A percentile compares a stretch with the other conserved stretches of the same genome.
Evolutionary conservation across 2,329 filamentous ascomycete species (phyloP).

Genomic region (Cladosporium sp.): DNA sequence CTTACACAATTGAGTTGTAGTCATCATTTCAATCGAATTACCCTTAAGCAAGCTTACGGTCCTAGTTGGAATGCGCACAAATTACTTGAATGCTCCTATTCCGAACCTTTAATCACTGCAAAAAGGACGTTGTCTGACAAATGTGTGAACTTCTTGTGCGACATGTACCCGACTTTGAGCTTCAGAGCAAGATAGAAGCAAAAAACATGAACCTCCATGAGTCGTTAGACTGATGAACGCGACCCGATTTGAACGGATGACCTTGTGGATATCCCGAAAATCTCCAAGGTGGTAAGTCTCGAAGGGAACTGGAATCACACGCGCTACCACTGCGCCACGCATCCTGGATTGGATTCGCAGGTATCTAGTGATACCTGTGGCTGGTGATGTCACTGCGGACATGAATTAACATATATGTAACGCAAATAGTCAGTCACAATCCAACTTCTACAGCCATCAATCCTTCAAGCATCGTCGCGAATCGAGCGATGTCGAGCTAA

Average conservation of each 20-base stretch:
- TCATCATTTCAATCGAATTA: not conserved
- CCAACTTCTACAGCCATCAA: no score
- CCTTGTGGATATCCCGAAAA: not conserved
- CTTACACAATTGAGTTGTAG: no score
- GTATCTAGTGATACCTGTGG: not conserved
- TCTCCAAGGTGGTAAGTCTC: not conserved
- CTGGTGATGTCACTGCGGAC: not conserved
- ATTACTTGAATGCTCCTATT: not conserved
- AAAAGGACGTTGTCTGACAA: not conserved
- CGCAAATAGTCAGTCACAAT: no score
- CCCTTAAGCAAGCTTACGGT: not conserved
- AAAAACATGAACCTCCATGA: not conserved
- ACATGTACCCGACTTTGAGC: not conserved
- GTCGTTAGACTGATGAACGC: slow-evolving; percentile 9
- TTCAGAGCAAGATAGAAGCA: not conserved
- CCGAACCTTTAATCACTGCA: not conserved
- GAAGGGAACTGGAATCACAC: slow-evolving; percentile 2
- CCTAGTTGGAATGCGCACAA: not conserved
- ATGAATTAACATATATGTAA: no score
- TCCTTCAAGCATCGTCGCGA: no score
- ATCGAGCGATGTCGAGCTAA: no score
- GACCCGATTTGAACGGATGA: slow-evolving; percentile 11
- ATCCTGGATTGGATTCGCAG: not conserved
- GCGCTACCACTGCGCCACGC: slow-evolving; percentile 10
- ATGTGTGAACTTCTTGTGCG: not conserved